phyloP scores from a whole-genome alignment of 73 alveolate species.

The Paramecium bursaria region DNA sequence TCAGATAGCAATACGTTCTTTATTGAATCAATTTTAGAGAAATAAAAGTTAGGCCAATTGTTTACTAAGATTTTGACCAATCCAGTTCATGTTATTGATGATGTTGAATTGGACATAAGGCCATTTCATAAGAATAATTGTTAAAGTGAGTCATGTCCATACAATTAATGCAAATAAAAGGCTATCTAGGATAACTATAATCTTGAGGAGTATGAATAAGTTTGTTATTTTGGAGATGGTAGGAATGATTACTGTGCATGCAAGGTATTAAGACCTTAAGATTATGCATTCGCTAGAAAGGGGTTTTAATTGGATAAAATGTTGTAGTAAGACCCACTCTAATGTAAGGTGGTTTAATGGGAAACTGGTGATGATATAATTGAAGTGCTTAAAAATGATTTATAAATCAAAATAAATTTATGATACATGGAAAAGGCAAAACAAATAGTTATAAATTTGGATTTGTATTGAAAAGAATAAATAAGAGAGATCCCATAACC shows the following conservation, averaged over 20 bases:
- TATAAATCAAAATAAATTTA: neutral
- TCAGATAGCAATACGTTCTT: conserved; percentile 62
- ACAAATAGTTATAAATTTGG: neutral
- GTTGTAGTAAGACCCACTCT: conserved; percentile 12
- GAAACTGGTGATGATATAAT: conserved; percentile 47
- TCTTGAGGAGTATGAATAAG: conserved; percentile 41
- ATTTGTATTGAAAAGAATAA: neutral
- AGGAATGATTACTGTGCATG: conserved; percentile 68
- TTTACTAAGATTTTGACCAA: conserved; percentile 51
- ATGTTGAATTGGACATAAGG: neutral
- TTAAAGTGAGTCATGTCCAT: conserved; percentile 36
- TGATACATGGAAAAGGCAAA: conserved; percentile 9
- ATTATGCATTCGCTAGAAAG: conserved; percentile 45
- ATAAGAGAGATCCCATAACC: conserved; percentile 1
- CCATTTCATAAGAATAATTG: conserved; percentile 63
- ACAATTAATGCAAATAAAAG: conserved; percentile 64
- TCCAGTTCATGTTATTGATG: conserved; percentile 52
- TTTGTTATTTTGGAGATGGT: conserved; percentile 70
- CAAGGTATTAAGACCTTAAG: conserved; percentile 27
- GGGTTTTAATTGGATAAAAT: conserved; percentile 62
- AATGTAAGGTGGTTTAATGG: conserved; percentile 50
- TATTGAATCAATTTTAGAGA: conserved; percentile 61
- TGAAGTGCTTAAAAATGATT: no score
- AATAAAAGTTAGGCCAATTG: conserved; percentile 29
- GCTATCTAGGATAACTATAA: conserved; percentile 37